phyloP scores from a whole-genome alignment of 1,284 basidiomycete species.

The Boletus smithii region DNA sequence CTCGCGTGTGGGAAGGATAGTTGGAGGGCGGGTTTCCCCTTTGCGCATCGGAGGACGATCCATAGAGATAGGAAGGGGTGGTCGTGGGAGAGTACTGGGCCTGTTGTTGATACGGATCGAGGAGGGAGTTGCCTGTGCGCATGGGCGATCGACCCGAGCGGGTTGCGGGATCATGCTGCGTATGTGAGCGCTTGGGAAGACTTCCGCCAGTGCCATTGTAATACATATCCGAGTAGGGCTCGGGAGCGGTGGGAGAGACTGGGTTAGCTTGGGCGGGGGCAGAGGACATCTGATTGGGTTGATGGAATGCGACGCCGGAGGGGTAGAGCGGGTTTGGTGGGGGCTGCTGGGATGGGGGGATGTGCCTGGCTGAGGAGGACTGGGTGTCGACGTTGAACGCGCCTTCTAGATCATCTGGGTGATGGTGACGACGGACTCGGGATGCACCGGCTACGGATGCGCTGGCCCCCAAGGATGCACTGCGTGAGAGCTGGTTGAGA shows the following conservation, averaged over 20 bases:
- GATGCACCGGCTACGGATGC: slow-evolving; percentile 42
- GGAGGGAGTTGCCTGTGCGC: slow-evolving; percentile 49
- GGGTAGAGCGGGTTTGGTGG: slow-evolving; percentile 54
- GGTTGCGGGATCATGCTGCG: slow-evolving; percentile 49
- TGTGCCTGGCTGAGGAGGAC: slow-evolving; percentile 37
- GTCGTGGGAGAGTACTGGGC: slow-evolving; percentile 61
- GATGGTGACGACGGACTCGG: slow-evolving; percentile 54
- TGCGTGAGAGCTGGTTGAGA: slow-evolving; percentile 56
- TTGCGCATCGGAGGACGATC: slow-evolving; percentile 44
- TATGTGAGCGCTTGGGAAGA: slow-evolving; percentile 54
- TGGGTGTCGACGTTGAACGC: slow-evolving; percentile 55
- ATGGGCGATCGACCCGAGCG: slow-evolving; percentile 59
- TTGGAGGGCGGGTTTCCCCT: slow-evolving; percentile 37
- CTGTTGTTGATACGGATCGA: slow-evolving; percentile 69
- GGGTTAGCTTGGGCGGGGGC: slow-evolving; percentile 35
- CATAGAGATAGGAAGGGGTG: slow-evolving; percentile 50
- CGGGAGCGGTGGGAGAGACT: slow-evolving; percentile 37
- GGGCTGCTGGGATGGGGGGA: slow-evolving; percentile 36
- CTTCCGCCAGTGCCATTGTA: slow-evolving; percentile 49
- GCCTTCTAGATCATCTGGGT: slow-evolving; percentile 67
- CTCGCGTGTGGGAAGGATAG: slow-evolving; percentile 59
- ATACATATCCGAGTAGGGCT: slow-evolving; percentile 64
- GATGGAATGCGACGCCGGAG: slow-evolving; percentile 54
- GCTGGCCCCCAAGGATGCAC: slow-evolving; percentile 57
- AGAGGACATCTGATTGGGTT: slow-evolving; percentile 38